These are phyloP conservation scores for Alternaria atra DNA, from an alignment of 2,329 filamentous ascomycete species.

Conservation along the genomic window DNA sequence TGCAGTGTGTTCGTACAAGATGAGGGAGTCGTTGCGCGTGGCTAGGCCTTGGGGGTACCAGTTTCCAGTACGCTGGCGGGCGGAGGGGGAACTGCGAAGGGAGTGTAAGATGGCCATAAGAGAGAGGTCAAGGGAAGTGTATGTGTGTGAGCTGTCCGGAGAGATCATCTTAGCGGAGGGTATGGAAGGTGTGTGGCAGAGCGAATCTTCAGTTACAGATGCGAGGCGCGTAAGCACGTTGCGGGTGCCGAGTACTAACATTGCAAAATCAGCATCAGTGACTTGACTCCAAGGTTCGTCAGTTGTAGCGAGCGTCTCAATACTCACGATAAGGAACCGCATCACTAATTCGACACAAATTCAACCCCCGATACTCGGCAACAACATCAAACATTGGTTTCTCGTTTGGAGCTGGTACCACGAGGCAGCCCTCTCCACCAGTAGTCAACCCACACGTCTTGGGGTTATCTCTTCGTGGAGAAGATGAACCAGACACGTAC, in stretches of 20 bases:
- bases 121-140: slow-evolving; percentile 3
- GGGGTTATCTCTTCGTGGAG: not conserved
- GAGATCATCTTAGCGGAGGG: not conserved
- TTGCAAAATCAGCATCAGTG: not conserved
- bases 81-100: not conserved
- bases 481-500: not conserved
- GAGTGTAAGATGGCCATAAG: slow-evolving; percentile 10
- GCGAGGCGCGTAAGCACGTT: slow-evolving; percentile 5
- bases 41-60: slow-evolving; percentile 15
- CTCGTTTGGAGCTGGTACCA: slow-evolving; percentile 1
- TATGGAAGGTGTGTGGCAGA: not conserved
- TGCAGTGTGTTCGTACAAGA: slow-evolving; percentile 4
- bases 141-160: not conserved
- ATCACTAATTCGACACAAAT: slow-evolving; percentile 7
- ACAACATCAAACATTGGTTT: slow-evolving; percentile 6
- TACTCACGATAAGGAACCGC: slow-evolving; percentile 14
- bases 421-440: not conserved
- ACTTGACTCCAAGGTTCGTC: not conserved
- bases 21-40: not conserved
- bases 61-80: not conserved
- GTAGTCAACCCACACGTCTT: not conserved
- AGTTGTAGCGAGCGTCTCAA: no score
- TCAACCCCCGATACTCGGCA: slow-evolving; percentile 5
- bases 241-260: slow-evolving; percentile 7
- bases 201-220: slow-evolving; percentile 6